A percentile compares a stretch with the other conserved stretches of the same genome.
phyloP scores from a whole-genome alignment of 2,329 filamentous ascomycete species.

The Plenodomus tracheiphilus region DNA sequence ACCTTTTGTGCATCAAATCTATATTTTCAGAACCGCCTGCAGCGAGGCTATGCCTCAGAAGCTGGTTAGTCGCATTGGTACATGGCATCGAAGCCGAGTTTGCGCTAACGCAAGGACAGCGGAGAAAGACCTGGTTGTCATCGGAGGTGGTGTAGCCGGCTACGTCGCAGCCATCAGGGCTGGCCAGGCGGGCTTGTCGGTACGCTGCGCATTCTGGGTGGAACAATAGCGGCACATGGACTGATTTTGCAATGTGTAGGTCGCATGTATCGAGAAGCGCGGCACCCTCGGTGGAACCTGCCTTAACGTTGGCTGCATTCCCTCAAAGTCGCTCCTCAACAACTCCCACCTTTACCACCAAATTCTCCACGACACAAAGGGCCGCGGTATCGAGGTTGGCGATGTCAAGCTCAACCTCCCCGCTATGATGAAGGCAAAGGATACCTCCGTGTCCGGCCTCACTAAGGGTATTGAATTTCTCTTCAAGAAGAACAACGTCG shows the following conservation, averaged over 20 bases:
- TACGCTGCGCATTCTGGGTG: conserved; percentile 45
- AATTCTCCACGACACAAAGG: conserved; percentile 94
- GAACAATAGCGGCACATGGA: conserved; percentile 1
- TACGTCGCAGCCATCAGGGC: conserved; percentile 99
- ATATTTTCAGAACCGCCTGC: conserved; percentile 55
- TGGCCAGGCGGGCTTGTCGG: conserved; percentile 95
- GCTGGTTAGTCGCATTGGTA: conserved; percentile 47
- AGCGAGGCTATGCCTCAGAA: conserved; percentile 61
- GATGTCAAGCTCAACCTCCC: conserved; percentile 94
- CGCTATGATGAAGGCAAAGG: conserved; percentile 99
- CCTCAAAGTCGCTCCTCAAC: conserved; percentile 98
- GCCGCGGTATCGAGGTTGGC: conserved; percentile 94
- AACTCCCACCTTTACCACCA: conserved; percentile 99
- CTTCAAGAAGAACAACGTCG: conserved; percentile 98
- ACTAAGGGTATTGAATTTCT: conserved; percentile 98
- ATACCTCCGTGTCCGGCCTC: conserved; percentile 81
- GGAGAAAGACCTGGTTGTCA: conserved; percentile 96
- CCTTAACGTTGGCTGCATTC: conserved; percentile 98
- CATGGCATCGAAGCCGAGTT: conserved; percentile 18
- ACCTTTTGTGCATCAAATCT: conserved; percentile 48
- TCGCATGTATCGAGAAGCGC: conserved; percentile 97
- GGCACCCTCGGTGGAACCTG: conserved; percentile 94
- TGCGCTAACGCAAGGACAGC: conserved; percentile 58
- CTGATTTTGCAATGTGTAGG: conserved; percentile 56
- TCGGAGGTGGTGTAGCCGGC: conserved; percentile 95